Evolutionary conservation across 2,329 filamentous ascomycete genomes (phyloP).

Genomic region (Sclerotinia nivalis): DNA sequence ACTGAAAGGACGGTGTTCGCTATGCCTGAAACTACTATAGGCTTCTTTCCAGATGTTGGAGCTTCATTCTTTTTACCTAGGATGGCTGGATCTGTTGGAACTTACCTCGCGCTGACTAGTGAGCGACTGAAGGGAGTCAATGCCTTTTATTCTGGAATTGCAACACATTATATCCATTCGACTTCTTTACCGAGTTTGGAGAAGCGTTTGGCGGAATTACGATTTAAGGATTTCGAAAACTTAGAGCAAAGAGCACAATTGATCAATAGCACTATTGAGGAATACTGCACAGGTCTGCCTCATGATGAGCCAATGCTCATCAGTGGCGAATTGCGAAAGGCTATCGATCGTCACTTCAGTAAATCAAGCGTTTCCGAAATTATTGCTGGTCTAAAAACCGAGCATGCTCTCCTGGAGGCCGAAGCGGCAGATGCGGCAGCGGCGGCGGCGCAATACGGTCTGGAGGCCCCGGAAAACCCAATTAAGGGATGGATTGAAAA

Average conservation of each 20-base stretch:
- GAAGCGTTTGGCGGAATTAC: constrained; percentile 81
- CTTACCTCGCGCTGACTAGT: constrained; percentile 90
- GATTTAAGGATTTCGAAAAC: constrained; percentile 76
- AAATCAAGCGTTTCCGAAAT: constrained; percentile 69
- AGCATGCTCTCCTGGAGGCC: constrained; percentile 37
- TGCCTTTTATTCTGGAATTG: constrained; percentile 86
- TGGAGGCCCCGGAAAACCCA: constrained; percentile 33
- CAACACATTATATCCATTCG: constrained; percentile 95
- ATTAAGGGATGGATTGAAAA: constrained; percentile 74
- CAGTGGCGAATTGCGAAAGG: constrained; percentile 68
- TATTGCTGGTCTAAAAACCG: constrained; percentile 53
- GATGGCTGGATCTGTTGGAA: constrained; percentile 83
- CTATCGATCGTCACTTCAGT: constrained; percentile 83
- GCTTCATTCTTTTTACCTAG: constrained; percentile 93
- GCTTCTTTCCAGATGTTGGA: constrained; percentile 97
- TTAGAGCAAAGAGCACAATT: constrained; percentile 64
- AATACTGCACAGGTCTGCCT: constrained; percentile 85
- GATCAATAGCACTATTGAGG: constrained; percentile 86
- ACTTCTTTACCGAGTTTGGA: constrained; percentile 80
- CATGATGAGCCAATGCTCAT: constrained; percentile 68
- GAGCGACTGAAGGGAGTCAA: constrained; percentile 80
- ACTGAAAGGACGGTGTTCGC: constrained; percentile 95
- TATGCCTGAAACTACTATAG: constrained; percentile 98
- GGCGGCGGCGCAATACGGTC: constrained; percentile 44
- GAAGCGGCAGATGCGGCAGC: background rate